A percentile compares a stretch with the other conserved stretches of the same genome.
Conservation (phyloP, 306 rosid genomes). For the Pachyrhizus erosus region DNA sequence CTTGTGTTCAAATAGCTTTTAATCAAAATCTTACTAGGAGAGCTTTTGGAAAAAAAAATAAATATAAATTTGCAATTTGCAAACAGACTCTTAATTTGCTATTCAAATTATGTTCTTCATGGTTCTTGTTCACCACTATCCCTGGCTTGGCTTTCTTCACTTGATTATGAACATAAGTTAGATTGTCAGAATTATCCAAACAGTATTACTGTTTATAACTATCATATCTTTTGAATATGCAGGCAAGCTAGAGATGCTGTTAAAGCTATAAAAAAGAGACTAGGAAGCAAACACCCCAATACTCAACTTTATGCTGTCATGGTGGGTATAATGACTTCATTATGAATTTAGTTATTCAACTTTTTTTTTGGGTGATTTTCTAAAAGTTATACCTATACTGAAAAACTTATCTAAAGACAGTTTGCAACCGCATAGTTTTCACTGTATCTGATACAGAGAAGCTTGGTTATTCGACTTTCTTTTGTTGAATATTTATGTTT, state of each 20-base stretch:
- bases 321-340: constrained; percentile 60
- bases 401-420: constrained; percentile 9
- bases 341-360: neutral
- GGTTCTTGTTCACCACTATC: constrained; percentile 18
- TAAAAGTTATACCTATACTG: constrained; percentile 14
- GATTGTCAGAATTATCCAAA: constrained; percentile 19
- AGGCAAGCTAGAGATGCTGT: constrained; percentile 83
- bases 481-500: constrained; percentile 22
- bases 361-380: neutral
- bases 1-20: constrained; percentile 10
- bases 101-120: constrained; percentile 18
- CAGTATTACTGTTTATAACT: constrained; percentile 13
- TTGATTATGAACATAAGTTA: constrained; percentile 29
- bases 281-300: constrained; percentile 76
- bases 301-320: constrained; percentile 80
- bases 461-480: constrained; percentile 34
- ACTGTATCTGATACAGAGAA: constrained; percentile 21
- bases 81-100: constrained; percentile 13
- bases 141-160: constrained; percentile 18
- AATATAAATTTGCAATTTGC: no score
- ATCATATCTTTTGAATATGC: constrained; percentile 42
- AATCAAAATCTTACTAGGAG: constrained; percentile 21
- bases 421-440: constrained; percentile 10
- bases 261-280: constrained; percentile 81
- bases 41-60: neutral